phyloP scores from a whole-genome alignment of 1,139 yeast species.

The Pichia sp. region DNA sequence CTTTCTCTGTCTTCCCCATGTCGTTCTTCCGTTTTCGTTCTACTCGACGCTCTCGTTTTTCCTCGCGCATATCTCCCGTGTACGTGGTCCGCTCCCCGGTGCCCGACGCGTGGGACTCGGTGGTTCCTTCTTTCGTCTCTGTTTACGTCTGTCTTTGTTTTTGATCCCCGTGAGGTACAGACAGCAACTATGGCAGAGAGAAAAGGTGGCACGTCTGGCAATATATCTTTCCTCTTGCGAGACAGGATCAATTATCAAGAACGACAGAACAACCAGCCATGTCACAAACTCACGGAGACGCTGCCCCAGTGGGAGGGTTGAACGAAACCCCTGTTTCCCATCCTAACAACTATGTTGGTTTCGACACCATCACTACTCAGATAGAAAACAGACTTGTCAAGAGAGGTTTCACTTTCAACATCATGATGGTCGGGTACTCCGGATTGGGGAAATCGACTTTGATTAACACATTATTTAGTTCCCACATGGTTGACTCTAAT shows the following conservation, averaged over 20 bases:
- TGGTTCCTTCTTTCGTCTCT: neutral
- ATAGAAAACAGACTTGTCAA: constrained; percentile 88
- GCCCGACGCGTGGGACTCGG: constrained; percentile 1
- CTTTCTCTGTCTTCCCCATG: neutral
- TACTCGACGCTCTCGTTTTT: neutral
- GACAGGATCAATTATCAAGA: too few species aligned
- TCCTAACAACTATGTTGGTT: constrained; percentile 75
- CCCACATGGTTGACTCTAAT: constrained; percentile 67
- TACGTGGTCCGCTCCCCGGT: constrained; percentile 1
- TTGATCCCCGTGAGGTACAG: neutral
- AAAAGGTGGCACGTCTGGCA: too few species aligned
- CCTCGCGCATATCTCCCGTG: neutral
- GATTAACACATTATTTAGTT: constrained; percentile 82
- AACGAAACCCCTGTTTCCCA: constrained; percentile 21
- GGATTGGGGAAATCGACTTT: constrained; percentile 94
- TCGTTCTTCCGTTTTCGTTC: too few species aligned
- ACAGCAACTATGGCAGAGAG: neutral
- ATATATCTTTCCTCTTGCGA: too few species aligned
- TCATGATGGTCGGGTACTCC: constrained; percentile 92
- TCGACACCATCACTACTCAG: constrained; percentile 93
- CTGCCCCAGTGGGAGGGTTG: neutral
- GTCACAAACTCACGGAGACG: constrained; percentile 1
- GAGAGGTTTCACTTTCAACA: constrained; percentile 89
- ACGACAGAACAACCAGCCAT: neutral
- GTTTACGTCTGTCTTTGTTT: neutral